These are phyloP conservation scores for Bipolaris victoriae DNA, from an alignment of 2,329 filamentous ascomycete species.

Conservation along the genomic window DNA sequence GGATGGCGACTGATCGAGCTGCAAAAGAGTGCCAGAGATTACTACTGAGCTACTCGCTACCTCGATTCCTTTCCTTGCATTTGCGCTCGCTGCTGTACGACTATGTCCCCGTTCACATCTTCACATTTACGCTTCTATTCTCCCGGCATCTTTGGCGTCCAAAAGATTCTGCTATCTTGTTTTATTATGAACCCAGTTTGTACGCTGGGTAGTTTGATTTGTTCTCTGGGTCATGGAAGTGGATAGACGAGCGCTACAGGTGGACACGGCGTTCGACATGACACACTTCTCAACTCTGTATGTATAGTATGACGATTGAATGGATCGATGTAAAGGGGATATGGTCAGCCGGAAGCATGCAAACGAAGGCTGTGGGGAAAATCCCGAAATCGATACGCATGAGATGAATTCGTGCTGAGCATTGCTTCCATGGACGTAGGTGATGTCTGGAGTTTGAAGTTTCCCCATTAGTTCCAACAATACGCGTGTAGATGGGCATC, in stretches of 20 bases:
- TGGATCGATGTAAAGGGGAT: slow-evolving; percentile 10
- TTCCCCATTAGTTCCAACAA: background rate
- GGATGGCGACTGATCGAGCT: slow-evolving; percentile 98
- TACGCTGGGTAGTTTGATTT: slow-evolving; percentile 17
- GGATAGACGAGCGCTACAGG: slow-evolving; percentile 22
- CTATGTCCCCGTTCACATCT: slow-evolving; percentile 23
- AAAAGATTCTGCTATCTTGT: slow-evolving; percentile 27
- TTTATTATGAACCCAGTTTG: slow-evolving; percentile 8
- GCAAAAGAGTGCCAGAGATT: slow-evolving; percentile 97
- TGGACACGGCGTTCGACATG: slow-evolving; percentile 21
- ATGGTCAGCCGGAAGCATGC: slow-evolving; percentile 12
- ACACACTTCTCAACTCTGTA: slow-evolving; percentile 39
- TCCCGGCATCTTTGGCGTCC: slow-evolving; percentile 43
- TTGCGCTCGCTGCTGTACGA: slow-evolving; percentile 22
- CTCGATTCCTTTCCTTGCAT: slow-evolving; percentile 4
- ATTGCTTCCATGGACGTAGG: background rate
- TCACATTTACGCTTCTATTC: slow-evolving; percentile 21
- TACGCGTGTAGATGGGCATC: background rate
- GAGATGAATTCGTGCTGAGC: background rate
- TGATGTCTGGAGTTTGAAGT: background rate
- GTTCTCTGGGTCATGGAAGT: slow-evolving; percentile 22
- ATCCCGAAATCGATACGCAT: background rate
- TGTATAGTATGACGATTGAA: slow-evolving; percentile 25
- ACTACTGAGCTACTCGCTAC: slow-evolving; percentile 60
- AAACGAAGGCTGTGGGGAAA: background rate